These are phyloP conservation scores for Myxozyma udenii DNA, from an alignment of 805 yeast species.

Conservation along the genomic window DNA sequence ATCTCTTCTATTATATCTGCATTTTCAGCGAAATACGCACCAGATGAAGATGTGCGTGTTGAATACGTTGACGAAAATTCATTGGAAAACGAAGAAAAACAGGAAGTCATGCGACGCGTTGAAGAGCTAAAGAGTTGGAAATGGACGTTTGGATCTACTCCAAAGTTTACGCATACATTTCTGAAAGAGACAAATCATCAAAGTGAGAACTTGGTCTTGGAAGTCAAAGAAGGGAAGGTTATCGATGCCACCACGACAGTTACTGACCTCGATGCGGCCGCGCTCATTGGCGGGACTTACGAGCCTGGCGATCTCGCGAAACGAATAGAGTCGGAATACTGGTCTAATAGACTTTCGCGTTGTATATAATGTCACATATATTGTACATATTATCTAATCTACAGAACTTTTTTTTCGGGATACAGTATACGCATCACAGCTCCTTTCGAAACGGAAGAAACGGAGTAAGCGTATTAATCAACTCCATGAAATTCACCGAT, in stretches of 20 bases:
- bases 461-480: constrained; percentile 20
- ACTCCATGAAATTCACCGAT: constrained; percentile 11
- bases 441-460: constrained; percentile 19
- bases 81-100: neutral
- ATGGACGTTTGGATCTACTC: constrained; percentile 77
- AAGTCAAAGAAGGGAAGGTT: constrained; percentile 12
- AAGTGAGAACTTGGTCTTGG: constrained; percentile 1
- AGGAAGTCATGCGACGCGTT: constrained; percentile 5
- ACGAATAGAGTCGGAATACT: neutral
- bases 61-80: constrained; percentile 14
- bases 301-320: constrained; percentile 3
- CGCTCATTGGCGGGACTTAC: constrained; percentile 11
- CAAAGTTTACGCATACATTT: constrained; percentile 60
- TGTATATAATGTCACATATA: neutral
- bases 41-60: neutral
- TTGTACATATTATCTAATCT: neutral
- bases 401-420: no score
- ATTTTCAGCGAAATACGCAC: constrained; percentile 40
- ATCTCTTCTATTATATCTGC: constrained; percentile 44
- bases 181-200: constrained; percentile 10
- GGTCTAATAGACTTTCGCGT: constrained; percentile 10
- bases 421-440: constrained; percentile 2
- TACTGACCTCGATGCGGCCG: neutral
- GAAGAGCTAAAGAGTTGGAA: constrained; percentile 46
- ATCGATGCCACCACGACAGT: constrained; percentile 1